Base-by-base conservation (phyloP, 176 grass and related monocot genomes). In the Metroxylon sagu region DNA sequence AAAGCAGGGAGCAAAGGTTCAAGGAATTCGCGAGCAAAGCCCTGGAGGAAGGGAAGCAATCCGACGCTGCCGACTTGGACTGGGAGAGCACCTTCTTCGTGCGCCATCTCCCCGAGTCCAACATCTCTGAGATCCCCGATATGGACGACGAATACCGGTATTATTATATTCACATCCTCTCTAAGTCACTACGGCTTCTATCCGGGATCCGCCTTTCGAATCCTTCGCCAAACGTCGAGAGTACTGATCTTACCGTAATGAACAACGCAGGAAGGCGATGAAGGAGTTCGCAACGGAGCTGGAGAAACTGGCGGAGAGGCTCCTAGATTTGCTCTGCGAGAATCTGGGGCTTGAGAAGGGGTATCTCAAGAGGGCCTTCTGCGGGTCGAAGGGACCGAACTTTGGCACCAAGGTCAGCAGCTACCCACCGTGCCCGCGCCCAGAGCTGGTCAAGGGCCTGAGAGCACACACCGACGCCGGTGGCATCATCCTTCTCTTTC, bases 71-170 rank as follows among this genome's bases (percentile, higher is more conserved):
- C 14, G 64, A 85, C 59, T 56, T 92, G 52, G 87, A 98, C 81
- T 98, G 93, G 93, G 93, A 98, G 76, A 98, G 84, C 82, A 81
- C 87, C 72, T 92, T 92, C 76, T 95, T 82, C 79, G 57, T 95
- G 5, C 77, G 90, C 77, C 90, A 95, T 66, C 90, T 86, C 35
- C 90, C 89, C 14, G 81, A 70, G 23, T 61, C 93, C 63, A 81
- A 89, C 84, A 61, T 95, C 61, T 43, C 67, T 10, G 77, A 89
- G 0, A 29, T 86, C 18, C 73, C 90, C 0, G 85, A 89, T 66
- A 64, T 98, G 57, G 88, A 92, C 26, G 82, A 86, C 4, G 30
- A 64, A 2, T 89, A 95, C 69, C 57, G 79, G 67, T 79, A 66
- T 27, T n/a, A n/a, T n/a, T n/a, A 14, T 23, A 14, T 5, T 4